A percentile compares a stretch with the other conserved stretches of the same genome.
Conservation (phyloP, 2,329 filamentous ascomycete species). For the Parasarocladium wereldwijsianum region DNA sequence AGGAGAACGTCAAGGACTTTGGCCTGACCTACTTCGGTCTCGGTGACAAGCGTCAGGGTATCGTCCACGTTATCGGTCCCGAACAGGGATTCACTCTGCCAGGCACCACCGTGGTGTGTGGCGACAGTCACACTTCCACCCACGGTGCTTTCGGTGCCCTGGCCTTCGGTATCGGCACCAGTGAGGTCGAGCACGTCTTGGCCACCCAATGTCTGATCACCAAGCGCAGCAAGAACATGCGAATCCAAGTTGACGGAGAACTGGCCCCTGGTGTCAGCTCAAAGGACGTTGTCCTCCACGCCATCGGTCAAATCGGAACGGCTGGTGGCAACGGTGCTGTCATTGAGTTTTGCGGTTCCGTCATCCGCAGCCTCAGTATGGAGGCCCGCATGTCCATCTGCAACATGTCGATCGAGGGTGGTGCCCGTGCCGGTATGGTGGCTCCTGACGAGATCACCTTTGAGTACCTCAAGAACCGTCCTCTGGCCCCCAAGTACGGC, state of each 20-base stretch:
- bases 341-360: constrained; percentile 94
- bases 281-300: constrained; percentile 88
- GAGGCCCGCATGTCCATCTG: constrained; percentile 98
- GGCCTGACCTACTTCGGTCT: constrained; percentile 95
- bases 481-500: constrained; percentile 72
- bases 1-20: constrained; percentile 95
- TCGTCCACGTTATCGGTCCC: constrained; percentile 95
- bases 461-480: constrained; percentile 84
- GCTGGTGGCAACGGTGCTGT: constrained; percentile 89
- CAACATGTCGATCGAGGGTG: constrained; percentile 98
- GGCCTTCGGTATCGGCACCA: constrained; percentile 94
- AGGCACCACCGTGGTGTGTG: constrained; percentile 91
- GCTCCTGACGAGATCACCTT: constrained; percentile 90
- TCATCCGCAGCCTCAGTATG: constrained; percentile 81
- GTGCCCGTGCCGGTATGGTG: constrained; percentile 91
- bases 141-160: constrained; percentile 93
- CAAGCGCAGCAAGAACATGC: constrained; percentile 96
- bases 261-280: constrained; percentile 83
- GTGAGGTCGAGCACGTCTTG: constrained; percentile 91
- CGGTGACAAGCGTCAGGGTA: constrained; percentile 90
- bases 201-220: constrained; percentile 93
- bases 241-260: constrained; percentile 85
- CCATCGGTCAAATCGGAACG: constrained; percentile 87
- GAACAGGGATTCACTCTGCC: constrained; percentile 98
- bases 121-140: constrained; percentile 95